Base-by-base conservation (phyloP, 2,329 filamentous ascomycete species). In the Fusarium albosuccineum region DNA sequence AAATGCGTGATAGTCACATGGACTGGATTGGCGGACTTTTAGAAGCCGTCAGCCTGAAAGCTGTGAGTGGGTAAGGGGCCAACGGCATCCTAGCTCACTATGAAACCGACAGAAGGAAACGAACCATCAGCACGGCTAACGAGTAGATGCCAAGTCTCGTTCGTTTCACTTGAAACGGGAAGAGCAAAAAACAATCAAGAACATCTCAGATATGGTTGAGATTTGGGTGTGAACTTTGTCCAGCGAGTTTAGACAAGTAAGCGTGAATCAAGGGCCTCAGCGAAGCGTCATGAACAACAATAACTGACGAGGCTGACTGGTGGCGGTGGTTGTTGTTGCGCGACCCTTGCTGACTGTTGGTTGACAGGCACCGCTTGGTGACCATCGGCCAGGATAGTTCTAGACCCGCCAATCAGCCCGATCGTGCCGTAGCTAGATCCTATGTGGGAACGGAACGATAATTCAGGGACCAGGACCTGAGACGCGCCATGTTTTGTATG, bases 11-110 rank as follows among this genome's bases (percentile, higher is more conserved):
- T 37, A 54, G 55, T 44, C 45, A 39, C 36, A 33, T 29, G 44
- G 49, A 22, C 51, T 17, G 46, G 53, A 65, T 67, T 63, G 62
- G 65, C 48, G 69, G 67, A 40, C 14, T 63, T 62, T 64, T 51
- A 50, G 16, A 52, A 36, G 36, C 37, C 29, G 36, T 42, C n/a
- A 39, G 53, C 55, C 17, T 60, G 41, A 50, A 34, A 45, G 29
- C 40, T 29, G 48, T 34, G 40, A 37, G 45, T 55, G 51, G 59
- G 29, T 39, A 61, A 60, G 60, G 52, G 60, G 51, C 26, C 5
- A 33, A 26, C 11, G 26, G 17, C 30, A 51, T 56, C 61, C 59
- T 51, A 33, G 56, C 30, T 60, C 37, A 39, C 30, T n/a, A 60
- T 46, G 51, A 63, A 67, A 61, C 57, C 7, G 41, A 65, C 14